A percentile compares a stretch with the other conserved stretches of the same genome.
Evolutionary conservation across 192 early-diverging fungal genomes (phyloP).

Genomic region (Podila clonocystis): DNA sequence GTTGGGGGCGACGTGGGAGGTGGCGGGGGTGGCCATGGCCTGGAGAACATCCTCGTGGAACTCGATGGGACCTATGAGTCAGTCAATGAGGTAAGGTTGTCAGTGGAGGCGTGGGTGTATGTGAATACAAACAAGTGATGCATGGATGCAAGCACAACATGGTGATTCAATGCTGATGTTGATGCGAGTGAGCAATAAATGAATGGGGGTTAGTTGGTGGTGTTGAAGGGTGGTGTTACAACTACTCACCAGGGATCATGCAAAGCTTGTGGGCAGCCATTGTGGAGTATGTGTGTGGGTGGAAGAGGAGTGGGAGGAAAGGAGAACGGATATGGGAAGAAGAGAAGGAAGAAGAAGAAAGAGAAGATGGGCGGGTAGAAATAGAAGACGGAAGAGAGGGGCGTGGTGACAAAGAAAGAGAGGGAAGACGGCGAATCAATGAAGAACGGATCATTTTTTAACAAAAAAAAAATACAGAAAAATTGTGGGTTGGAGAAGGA

Average conservation of each 20-base stretch:
- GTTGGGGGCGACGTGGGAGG: conserved; percentile 89
- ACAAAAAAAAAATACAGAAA: not conserved
- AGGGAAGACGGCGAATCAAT: not conserved
- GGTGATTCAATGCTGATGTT: not conserved
- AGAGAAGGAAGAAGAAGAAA: not conserved
- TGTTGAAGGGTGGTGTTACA: not conserved
- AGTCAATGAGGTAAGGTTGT: not conserved
- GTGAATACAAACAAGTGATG: not conserved
- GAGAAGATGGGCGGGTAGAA: conserved; percentile 2
- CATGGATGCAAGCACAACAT: conserved; percentile 1
- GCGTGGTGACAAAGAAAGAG: conserved; percentile 9
- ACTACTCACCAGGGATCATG: conserved; percentile 88
- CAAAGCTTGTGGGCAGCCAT: conserved; percentile 77
- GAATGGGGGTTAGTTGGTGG: not conserved
- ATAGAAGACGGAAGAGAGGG: not conserved
- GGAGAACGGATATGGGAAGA: not conserved
- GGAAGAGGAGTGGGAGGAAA: conserved; percentile 6
- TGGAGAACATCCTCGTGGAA: conserved; percentile 87
- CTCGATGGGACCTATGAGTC: conserved; percentile 85
- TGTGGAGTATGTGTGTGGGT: conserved; percentile 32
- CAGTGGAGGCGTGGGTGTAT: not conserved
- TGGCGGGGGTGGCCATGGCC: conserved; percentile 90
- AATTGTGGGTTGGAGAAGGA: not conserved
- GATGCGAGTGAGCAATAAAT: not conserved
- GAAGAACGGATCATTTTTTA: not conserved